These are phyloP conservation scores for Saccharomycopsis lassenensis DNA, from an alignment of 805 yeast species.

Conservation along the genomic window DNA sequence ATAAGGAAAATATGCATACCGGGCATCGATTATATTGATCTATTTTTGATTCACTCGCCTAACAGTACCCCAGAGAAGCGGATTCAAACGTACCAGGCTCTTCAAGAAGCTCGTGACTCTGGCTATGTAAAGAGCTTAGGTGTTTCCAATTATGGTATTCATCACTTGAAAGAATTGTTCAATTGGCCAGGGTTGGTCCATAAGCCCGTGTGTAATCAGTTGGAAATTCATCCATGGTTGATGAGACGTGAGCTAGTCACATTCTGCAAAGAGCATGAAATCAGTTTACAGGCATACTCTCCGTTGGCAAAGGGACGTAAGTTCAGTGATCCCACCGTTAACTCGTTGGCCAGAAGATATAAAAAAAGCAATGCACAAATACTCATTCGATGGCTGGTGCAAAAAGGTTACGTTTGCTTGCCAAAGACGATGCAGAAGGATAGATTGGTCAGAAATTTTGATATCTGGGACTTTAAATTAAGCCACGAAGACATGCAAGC, in stretches of 20 bases:
- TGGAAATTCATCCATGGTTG: constrained; percentile 42
- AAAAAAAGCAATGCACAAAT: constrained; percentile 34
- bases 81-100: constrained; percentile 41
- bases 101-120: constrained; percentile 42
- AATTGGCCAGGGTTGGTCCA: constrained; percentile 33
- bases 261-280: constrained; percentile 24
- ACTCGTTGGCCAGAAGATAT: constrained; percentile 29
- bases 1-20: constrained; percentile 16
- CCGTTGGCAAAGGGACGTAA: constrained; percentile 30
- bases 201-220: constrained; percentile 38
- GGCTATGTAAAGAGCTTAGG: constrained; percentile 47
- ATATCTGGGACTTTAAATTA: constrained; percentile 28
- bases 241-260: constrained; percentile 29
- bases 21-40: constrained; percentile 19
- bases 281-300: constrained; percentile 29
- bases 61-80: constrained; percentile 20
- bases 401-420: constrained; percentile 29
- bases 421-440: constrained; percentile 20
- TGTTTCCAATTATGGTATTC: constrained; percentile 51
- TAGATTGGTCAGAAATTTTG: constrained; percentile 29
- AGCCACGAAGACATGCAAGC: constrained; percentile 25
- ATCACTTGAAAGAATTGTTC: constrained; percentile 44
- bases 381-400: constrained; percentile 38
- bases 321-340: constrained; percentile 24
- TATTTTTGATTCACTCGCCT: constrained; percentile 20